Base-by-base conservation (phyloP, 2,329 filamentous ascomycete species). In the Penicillium rolfsii region DNA sequence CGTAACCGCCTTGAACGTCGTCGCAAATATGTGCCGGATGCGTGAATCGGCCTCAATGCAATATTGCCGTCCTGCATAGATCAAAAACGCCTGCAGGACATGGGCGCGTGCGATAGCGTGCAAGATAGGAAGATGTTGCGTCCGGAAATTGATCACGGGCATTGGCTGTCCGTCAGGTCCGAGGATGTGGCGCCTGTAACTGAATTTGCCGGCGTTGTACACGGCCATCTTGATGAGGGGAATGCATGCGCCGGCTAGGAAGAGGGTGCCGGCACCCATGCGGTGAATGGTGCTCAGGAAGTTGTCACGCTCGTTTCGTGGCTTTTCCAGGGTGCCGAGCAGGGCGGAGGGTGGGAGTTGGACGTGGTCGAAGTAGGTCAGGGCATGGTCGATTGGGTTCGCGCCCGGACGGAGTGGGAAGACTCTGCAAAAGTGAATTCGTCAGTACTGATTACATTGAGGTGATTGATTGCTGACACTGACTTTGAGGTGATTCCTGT, bases 91-190 rank as follows among this genome's bases (percentile, higher is more conserved):
- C 3, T 68, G 60, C 5, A 70, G 59, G 6, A 70, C 69, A 26
- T 60, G 54, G 5, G 57, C 54, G 22, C 65, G 64, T 0, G 69
- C 67, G 3, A 71, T 38, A 1, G 66, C 57, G 46, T 71, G 67
- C 16, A 71, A 43, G 11, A 71, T 70, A 0, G 69, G 70, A 1
- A 61, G 60, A 12, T 72, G 69, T 41, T 72, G 69, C 1, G 70
- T 71, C 9, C 70, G 64, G 48, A 72, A 70, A 0, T 52, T 40
- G 3, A 72, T 67, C 9, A 72, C 62, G 0, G 70, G 59, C 26
- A 59, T 54, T 5, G 57, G 59, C n/a, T 59, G 54, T 12, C 61
- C 38, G 12, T 62, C 56, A 1, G 43, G 28, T 12, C 55, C 59
- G 9, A 63, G 55, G 48, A 72, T 55, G 58, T 59, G 57, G 12